Conservation (phyloP, 2,329 filamentous ascomycete species). For the Coniochaeta sp. region DNA sequence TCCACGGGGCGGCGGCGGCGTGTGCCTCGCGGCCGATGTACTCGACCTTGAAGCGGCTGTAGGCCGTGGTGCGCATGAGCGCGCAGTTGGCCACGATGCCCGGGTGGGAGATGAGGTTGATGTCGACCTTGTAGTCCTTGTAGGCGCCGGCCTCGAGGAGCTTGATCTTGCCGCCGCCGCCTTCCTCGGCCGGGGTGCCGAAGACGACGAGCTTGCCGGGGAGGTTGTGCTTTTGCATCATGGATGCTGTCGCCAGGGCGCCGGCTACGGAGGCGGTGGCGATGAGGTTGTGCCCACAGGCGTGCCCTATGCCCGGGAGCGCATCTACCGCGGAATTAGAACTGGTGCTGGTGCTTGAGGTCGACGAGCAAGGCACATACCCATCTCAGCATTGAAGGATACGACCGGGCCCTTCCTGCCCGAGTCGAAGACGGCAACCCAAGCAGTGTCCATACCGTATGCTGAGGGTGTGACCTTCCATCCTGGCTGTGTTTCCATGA, state of each 20-base stretch:
- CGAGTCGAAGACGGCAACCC: constrained; percentile 40
- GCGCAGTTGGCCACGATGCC: constrained; percentile 34
- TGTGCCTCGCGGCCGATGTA: constrained; percentile 49
- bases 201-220: constrained; percentile 37
- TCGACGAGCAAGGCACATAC: constrained; percentile 14
- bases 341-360: neutral
- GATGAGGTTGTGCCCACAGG: constrained; percentile 49
- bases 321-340: constrained; percentile 27
- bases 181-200: constrained; percentile 47
- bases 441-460: constrained; percentile 44
- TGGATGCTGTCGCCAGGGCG: constrained; percentile 36
- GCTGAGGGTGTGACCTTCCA: constrained; percentile 45
- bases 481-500: constrained; percentile 30
- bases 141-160: constrained; percentile 36
- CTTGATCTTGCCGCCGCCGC: constrained; percentile 41
- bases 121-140: constrained; percentile 25
- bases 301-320: constrained; percentile 41
- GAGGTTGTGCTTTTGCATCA: constrained; percentile 31
- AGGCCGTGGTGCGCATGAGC: constrained; percentile 44
- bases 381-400: constrained; percentile 40
- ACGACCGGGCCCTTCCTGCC: constrained; percentile 36
- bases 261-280: constrained; percentile 38
- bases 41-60: constrained; percentile 37
- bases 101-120: constrained; percentile 33
- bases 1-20: constrained; percentile 49